Conservation (phyloP, 2,329 filamentous ascomycete genomes). For the Canariomyces notabilis region DNA sequence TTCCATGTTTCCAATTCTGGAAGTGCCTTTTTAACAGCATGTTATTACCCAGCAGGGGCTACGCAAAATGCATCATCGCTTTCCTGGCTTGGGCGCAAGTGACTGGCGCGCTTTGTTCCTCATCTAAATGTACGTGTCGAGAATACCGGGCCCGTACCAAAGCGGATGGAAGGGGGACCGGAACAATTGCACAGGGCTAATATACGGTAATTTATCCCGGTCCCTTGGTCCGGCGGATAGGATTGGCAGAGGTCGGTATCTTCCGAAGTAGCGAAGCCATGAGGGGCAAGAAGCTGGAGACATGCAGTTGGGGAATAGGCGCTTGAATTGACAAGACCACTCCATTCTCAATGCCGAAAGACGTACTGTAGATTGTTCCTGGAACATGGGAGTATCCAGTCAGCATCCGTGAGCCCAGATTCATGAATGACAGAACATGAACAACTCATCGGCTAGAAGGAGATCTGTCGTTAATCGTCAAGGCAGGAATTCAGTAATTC, state of each 20-base stretch:
- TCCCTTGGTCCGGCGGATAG: background rate
- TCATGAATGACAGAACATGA: too few relatives aligned
- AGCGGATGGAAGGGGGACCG: constrained; percentile 2
- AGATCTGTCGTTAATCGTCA: too few relatives aligned
- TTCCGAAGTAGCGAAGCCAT: background rate
- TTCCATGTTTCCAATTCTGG: too few relatives aligned
- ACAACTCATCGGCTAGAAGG: too few relatives aligned
- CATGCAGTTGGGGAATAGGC: background rate
- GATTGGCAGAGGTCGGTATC: background rate
- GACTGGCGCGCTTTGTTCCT: too few relatives aligned
- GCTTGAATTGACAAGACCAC: too few relatives aligned
- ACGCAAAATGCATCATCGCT: background rate
- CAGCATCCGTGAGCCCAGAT: too few relatives aligned
- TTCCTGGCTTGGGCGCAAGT: background rate
- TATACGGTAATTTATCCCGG: constrained; percentile 13
- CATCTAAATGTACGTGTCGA: constrained; percentile 3
- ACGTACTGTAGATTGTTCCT: too few relatives aligned
- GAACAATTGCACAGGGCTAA: background rate
- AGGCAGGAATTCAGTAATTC: too few relatives aligned
- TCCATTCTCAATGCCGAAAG: too few relatives aligned
- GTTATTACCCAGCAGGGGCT: constrained; percentile 9
- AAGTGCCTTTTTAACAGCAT: background rate
- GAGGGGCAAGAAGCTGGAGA: background rate
- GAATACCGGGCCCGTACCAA: constrained; percentile 1
- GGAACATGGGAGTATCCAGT: too few relatives aligned